Evolutionary conservation across 768 basidiomycete species (phyloP).

Genomic region (Leccinum rimulosum): DNA sequence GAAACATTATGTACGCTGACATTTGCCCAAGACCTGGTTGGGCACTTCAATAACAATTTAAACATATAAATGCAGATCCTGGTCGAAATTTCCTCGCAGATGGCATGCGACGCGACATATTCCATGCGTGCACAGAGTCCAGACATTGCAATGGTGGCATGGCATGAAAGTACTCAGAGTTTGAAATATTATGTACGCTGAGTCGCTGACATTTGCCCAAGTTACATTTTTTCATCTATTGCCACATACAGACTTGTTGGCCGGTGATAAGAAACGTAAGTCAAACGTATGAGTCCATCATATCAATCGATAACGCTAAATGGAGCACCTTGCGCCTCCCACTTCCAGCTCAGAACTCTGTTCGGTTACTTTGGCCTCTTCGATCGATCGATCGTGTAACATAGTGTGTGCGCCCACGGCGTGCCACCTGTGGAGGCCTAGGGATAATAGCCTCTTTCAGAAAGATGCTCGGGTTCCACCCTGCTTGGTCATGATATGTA

Average conservation of each 20-base stretch:
- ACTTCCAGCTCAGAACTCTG: neutral
- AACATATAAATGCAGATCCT: neutral
- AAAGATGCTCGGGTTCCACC: neutral
- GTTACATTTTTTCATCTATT: neutral
- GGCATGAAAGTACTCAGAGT: neutral
- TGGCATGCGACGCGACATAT: neutral
- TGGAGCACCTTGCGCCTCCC: neutral
- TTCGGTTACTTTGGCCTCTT: neutral
- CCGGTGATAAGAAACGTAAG: neutral
- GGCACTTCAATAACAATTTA: neutral
- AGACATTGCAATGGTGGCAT: neutral
- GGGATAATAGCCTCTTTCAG: neutral
- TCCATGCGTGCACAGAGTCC: neutral
- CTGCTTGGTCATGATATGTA: neutral
- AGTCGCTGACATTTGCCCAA: neutral
- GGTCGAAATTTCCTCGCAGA: neutral
- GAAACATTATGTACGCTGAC: too few species aligned
- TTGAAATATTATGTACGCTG: neutral
- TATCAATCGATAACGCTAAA: neutral
- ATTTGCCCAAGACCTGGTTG: neutral
- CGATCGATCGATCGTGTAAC: neutral
- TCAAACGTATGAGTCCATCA: neutral
- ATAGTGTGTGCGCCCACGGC: neutral
- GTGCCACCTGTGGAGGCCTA: neutral
- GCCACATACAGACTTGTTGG: neutral